Conservation (phyloP, 2,329 filamentous ascomycete species). For the Aspergillus jensenii region DNA sequence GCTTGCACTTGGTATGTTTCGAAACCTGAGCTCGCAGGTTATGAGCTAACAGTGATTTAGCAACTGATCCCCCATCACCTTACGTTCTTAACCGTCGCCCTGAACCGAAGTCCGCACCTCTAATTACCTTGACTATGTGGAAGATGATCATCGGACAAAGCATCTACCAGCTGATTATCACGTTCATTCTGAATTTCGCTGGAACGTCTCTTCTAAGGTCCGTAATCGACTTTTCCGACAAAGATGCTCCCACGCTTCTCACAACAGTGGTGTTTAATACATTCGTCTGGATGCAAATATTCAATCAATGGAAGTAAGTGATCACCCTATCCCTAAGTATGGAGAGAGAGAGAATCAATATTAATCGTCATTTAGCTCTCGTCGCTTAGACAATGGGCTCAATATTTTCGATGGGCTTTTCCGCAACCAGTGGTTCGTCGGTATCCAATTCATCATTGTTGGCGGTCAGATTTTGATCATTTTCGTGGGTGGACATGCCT, state of each 20-base stretch:
- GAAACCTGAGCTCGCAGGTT: neutral
- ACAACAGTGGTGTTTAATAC: constrained; percentile 46
- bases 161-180: constrained; percentile 45
- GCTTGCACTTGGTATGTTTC: constrained; percentile 50
- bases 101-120: constrained; percentile 45
- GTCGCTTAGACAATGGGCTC: constrained; percentile 45
- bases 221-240: constrained; percentile 24
- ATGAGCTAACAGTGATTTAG: constrained; percentile 25
- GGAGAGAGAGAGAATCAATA: neutral
- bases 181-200: constrained; percentile 47
- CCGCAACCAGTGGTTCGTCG: constrained; percentile 52
- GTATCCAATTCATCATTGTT: constrained; percentile 65
- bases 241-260: constrained; percentile 24
- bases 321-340: neutral
- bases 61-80: constrained; percentile 61
- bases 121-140: constrained; percentile 50
- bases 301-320: constrained; percentile 50
- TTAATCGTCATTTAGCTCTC: constrained; percentile 21
- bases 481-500: constrained; percentile 67
- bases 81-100: constrained; percentile 57
- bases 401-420: constrained; percentile 47
- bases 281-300: constrained; percentile 50
- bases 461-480: constrained; percentile 71
- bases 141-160: constrained; percentile 48
- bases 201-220: constrained; percentile 31